phyloP scores from a whole-genome alignment of 495 filamentous ascomycete genomes.

The Lasiosphaeriaceae sp. region DNA sequence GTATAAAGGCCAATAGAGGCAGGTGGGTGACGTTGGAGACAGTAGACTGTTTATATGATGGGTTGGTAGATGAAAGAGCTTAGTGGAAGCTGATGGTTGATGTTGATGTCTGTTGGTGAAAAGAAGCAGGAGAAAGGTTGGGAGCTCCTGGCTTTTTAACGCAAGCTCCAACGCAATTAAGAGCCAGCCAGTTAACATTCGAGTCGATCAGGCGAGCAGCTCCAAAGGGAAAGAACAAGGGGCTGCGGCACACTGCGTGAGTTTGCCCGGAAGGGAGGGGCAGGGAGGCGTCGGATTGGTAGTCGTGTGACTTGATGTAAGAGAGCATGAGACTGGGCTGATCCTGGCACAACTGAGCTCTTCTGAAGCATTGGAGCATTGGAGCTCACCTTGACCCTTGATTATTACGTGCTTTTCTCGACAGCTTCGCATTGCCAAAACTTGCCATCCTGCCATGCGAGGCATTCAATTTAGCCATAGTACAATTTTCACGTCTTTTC shows the following conservation, averaged over 20 bases:
- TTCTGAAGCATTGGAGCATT: too few species aligned
- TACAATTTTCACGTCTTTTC: slow-evolving; percentile 7
- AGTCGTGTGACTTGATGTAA: slow-evolving; percentile 32
- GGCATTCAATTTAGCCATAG: slow-evolving; percentile 20
- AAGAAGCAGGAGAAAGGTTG: slow-evolving; percentile 11
- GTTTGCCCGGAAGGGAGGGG: slow-evolving; percentile 5
- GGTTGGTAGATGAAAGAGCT: slow-evolving; percentile 5
- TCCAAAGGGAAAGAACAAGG: slow-evolving; percentile 29
- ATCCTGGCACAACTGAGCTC: too few species aligned
- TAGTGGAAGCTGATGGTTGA: slow-evolving; percentile 6
- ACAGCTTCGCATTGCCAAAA: neutral
- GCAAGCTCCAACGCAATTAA: slow-evolving; percentile 5
- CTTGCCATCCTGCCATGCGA: neutral
- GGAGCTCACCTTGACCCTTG: too few species aligned
- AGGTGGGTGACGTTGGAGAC: neutral
- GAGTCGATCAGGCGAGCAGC: slow-evolving; percentile 29
- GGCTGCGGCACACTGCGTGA: neutral
- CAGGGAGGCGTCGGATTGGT: slow-evolving; percentile 17
- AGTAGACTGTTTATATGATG: neutral
- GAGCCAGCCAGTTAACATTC: slow-evolving; percentile 17
- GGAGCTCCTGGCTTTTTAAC: slow-evolving; percentile 25
- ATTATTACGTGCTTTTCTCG: slow-evolving; percentile 17
- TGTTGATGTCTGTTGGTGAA: slow-evolving; percentile 12
- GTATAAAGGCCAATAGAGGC: too few species aligned
- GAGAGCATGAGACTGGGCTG: slow-evolving; percentile 23